Evolutionary conservation across 306 rosid species (phyloP), one percentile per base, ranked within the genome.

Genomic region (Gillenia trifoliata): DNA sequence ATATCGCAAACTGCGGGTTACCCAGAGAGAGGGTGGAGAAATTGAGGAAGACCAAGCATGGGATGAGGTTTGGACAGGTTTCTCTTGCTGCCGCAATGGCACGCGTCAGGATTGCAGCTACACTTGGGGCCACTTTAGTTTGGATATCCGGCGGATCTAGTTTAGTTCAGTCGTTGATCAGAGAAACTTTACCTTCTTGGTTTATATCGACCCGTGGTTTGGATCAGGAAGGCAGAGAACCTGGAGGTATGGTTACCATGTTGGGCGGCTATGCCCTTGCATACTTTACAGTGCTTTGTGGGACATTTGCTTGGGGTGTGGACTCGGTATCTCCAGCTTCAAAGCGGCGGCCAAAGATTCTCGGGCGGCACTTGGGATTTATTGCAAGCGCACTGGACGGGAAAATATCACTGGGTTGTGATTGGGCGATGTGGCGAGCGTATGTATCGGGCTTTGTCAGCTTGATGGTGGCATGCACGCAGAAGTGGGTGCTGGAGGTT

Each of bases 251-350:
- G 83, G 90, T 86, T 80, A 84, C 96, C 36, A 82, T 83, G 87
- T 90, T 93, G 40, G 78, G 85, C 64, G 98, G 98, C 28, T 83
- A 93, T 78, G 89, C 94, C 15, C 86, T 93, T 54, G 98, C 98
- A 67, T 87, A 68, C 72, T 85, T 94, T 74, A 90, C 89, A 4
- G 84, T 94, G 71, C 84, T 90, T 62, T 80, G 88, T 57, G 88
- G 88, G 41, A 82, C 92, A 55, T 94, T 91, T 85, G 87, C 97
- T 22, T 91, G 92, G 92, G 96, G 96, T 8, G 84, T 88, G 65
- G 96, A 88, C 86, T 79, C 83, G 1, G 65, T 31, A 23, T 72
- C 76, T 2, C 78, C 80, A 28, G 49, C 84, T 33, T 88, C 94
- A 16, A 82, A 82, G 75, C 86, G 90, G 56, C 77, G 97, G 40